Evolutionary conservation across 768 basidiomycete species (phyloP), one percentile per base, ranked within the genome.

Genomic region (Amanita subjunquillea): DNA sequence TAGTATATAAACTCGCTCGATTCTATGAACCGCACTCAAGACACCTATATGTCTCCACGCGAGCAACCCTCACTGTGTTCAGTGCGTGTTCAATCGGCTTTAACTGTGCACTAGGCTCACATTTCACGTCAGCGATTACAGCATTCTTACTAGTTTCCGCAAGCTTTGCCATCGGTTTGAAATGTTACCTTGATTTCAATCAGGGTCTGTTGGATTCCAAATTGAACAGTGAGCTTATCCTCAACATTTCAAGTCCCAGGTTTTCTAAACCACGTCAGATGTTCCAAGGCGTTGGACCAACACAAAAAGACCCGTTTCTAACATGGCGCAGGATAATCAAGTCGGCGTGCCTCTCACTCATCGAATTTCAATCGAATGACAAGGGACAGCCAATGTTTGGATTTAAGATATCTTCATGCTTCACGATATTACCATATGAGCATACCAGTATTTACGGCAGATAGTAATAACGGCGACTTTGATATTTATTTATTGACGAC

Each of bases 1-100:
- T 53, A 90, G 85, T 91, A 47, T 92, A 85, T 65, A 92, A 92
- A 62, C 75, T 92, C n/a, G 79, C 83, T 55, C 82, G 90, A 20
- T 87, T 91, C 70, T 92, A 87, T 62, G 68, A 79, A 23, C 86
- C 87, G 3, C 55, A 60, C 3, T 80, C 85, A 6, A 57, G 65
- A 43, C 57, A 38, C 0, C 70, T 75, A 56, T 92, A 92, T 60
- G 59, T 65, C 22, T 80, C 86, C n/a, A 91, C 89, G 17, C 75
- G 89, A 49, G 83, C 80, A 48, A 87, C 90, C 6, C 70, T 92
- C 10, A 89, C 88, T 3, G 74, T 81, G 29, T 92, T 91, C 72
- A 87, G 90, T 92, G 61, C 57, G 68, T 56, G 10, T 53, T 13
- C 46, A 71, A 22, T 1, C 27, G 34, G 4, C 10, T 17, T 9